A percentile compares a stretch with the other conserved stretches of the same genome.
These are phyloP conservation scores for Fusarium ambrosium DNA, from an alignment of 2,329 filamentous ascomycete genomes.

Conservation along the genomic window DNA sequence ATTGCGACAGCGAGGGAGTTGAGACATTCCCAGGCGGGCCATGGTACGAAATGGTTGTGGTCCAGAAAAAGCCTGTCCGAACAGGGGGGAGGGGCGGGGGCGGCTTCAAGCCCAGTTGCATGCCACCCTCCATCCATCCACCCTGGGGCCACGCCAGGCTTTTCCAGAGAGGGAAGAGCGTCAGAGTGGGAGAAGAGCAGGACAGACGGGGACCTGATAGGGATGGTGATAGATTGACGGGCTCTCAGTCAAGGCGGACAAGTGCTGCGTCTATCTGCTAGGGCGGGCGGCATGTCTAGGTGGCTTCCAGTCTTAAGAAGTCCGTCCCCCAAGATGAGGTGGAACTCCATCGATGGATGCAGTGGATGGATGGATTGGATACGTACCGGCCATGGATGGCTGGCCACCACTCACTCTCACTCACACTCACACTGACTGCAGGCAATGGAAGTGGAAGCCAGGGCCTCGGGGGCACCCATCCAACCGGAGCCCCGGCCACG, in stretches of 20 bases:
- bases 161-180: slow-evolving; percentile 17
- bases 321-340: slow-evolving; percentile 2
- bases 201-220: slow-evolving; percentile 11
- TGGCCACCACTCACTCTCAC: slow-evolving; percentile 7
- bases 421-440: not conserved
- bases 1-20: slow-evolving; percentile 44
- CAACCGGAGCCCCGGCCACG: slow-evolving; percentile 42
- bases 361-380: slow-evolving; percentile 12
- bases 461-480: slow-evolving; percentile 41
- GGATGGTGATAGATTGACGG: slow-evolving; percentile 5
- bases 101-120: slow-evolving; percentile 43
- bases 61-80: slow-evolving; percentile 27
- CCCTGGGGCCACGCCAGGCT: slow-evolving; percentile 23
- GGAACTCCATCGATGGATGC: not conserved
- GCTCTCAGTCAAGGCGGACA: not conserved
- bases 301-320: not conserved
- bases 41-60: slow-evolving; percentile 34
- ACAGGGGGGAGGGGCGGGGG: slow-evolving; percentile 32
- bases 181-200: not conserved
- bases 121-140: slow-evolving; percentile 35
- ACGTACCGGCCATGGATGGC: slow-evolving; percentile 2
- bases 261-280: not conserved
- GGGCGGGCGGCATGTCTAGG: not conserved
- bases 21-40: slow-evolving; percentile 41
- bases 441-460: slow-evolving; percentile 12